These are phyloP conservation scores for Fusarium sp. DNA, from an alignment of 2,329 filamentous ascomycete genomes.

Conservation along the genomic window DNA sequence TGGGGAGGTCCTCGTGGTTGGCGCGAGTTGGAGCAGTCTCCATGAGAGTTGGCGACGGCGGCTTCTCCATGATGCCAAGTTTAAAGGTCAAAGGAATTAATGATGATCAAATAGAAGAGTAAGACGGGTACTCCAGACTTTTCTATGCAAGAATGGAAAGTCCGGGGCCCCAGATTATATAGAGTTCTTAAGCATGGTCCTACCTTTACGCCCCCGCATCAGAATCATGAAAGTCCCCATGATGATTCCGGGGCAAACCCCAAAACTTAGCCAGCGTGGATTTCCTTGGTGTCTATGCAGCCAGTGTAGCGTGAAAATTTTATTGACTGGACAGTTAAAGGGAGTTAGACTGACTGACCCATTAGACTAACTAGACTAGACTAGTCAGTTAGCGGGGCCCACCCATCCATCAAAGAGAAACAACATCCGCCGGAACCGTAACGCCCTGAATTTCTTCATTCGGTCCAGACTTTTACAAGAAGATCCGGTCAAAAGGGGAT, in stretches of 20 bases:
- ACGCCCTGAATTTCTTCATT: no score
- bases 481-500: no score
- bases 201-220: no score
- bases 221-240: neutral
- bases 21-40: neutral
- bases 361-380: no score
- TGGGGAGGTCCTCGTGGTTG: neutral
- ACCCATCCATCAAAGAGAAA: neutral
- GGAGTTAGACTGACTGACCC: neutral
- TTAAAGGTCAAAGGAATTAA: neutral
- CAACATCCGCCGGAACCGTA: neutral
- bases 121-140: neutral
- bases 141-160: neutral
- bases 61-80: neutral
- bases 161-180: neutral
- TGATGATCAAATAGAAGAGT: neutral
- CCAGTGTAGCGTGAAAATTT: neutral
- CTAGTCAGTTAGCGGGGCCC: neutral
- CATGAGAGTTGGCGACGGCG: neutral
- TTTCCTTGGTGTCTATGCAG: neutral
- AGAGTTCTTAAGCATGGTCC: neutral
- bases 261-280: neutral
- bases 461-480: no score
- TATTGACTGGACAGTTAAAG: neutral
- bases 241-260: neutral